Conservation (phyloP, 164 flowering plant species). For the Amborella trichopoda region DNA sequence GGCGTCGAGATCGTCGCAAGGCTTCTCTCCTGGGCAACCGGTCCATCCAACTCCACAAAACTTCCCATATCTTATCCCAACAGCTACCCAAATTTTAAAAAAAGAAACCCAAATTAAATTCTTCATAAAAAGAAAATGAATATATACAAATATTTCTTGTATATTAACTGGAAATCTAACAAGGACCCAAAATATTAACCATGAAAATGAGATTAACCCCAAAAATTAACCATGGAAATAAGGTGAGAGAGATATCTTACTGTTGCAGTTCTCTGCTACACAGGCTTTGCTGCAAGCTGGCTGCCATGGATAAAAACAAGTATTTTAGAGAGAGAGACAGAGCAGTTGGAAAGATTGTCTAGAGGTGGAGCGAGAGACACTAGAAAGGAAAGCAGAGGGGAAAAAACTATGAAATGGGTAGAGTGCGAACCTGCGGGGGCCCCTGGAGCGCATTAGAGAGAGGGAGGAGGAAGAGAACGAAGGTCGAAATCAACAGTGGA, state of each 20-base stretch:
- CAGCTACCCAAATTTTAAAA: slow-evolving; percentile 5
- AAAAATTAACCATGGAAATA: background rate
- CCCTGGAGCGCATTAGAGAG: no score
- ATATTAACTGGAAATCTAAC: no score
- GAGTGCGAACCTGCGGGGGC: no score
- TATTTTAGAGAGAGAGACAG: no score
- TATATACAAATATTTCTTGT: background rate
- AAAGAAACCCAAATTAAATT: background rate
- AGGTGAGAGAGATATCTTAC: slow-evolving; percentile 20
- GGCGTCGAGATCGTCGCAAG: slow-evolving; percentile 91
- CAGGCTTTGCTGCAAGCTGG: slow-evolving; percentile 61
- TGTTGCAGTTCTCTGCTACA: slow-evolving; percentile 49
- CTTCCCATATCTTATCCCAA: slow-evolving; percentile 62
- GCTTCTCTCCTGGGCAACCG: slow-evolving; percentile 87
- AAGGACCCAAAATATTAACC: background rate
- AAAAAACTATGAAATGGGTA: no score
- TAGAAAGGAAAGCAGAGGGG: no score
- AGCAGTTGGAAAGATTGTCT: no score
- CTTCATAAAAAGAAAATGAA: background rate
- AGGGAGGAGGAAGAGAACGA: no score
- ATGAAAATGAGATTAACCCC: background rate
- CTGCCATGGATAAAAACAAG: slow-evolving; percentile 14
- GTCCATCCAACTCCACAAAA: slow-evolving; percentile 87
- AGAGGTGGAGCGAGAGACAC: no score
- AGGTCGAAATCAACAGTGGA: no score